A percentile compares a stretch with the other conserved stretches of the same genome.
Evolutionary conservation across 1,139 yeast species (phyloP).

Genomic region (Candida smagusa): DNA sequence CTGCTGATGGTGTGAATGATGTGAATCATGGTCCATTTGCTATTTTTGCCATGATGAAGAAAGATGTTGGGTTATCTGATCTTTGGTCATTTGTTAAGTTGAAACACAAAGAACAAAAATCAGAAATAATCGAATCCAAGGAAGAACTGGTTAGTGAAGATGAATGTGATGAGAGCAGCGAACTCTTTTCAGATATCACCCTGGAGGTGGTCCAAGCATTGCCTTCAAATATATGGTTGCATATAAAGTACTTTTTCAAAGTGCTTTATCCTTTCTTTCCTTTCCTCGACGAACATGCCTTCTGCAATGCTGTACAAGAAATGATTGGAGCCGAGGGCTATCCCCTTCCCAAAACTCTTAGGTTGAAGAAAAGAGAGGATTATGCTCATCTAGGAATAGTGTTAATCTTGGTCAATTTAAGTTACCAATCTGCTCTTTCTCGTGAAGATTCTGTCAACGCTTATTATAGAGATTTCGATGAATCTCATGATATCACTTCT

Average conservation of each 20-base stretch:
- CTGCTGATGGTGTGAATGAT: conserved; percentile 16
- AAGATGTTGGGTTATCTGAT: conserved; percentile 42
- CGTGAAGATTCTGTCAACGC: conserved; percentile 5
- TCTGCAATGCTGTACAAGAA: conserved; percentile 15
- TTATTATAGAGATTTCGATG: conserved; percentile 4
- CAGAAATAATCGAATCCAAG: not conserved
- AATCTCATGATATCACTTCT: conserved; percentile 1
- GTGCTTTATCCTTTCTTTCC: conserved; percentile 38
- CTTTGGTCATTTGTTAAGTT: conserved; percentile 29
- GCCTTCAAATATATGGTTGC: conserved; percentile 35
- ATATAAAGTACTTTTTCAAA: conserved; percentile 28
- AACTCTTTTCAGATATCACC: conserved; percentile 21
- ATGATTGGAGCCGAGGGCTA: conserved; percentile 30
- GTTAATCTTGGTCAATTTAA: conserved; percentile 26
- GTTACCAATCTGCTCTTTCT: conserved; percentile 30
- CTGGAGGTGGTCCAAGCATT: conserved; percentile 25
- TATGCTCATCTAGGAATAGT: conserved; percentile 32
- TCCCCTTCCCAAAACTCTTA: conserved; percentile 16
- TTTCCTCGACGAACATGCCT: conserved; percentile 30
- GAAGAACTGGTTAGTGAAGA: conserved; percentile 6
- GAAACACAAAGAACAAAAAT: conserved; percentile 5
- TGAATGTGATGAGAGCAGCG: conserved; percentile 19
- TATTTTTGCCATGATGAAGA: conserved; percentile 46
- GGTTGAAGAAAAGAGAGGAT: conserved; percentile 30
- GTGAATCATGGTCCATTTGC: conserved; percentile 49